These are phyloP conservation scores for Colletotrichum eremochloae DNA, from an alignment of 2,329 filamentous ascomycete genomes.

Conservation along the genomic window DNA sequence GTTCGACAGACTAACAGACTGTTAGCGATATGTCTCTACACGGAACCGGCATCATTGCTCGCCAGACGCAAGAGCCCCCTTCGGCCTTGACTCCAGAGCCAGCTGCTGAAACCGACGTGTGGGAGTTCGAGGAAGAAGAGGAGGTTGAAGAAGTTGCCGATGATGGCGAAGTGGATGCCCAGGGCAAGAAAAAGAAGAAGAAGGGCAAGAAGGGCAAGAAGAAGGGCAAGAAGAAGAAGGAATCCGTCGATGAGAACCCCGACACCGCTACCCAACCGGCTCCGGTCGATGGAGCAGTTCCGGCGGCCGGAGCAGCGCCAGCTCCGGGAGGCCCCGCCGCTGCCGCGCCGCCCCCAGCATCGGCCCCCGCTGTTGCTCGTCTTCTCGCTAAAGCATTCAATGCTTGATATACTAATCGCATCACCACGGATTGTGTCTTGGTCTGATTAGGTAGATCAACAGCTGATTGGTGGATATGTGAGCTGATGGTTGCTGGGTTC, in stretches of 20 bases:
- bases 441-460: background rate
- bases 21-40: slow-evolving; percentile 27
- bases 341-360: background rate
- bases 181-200: slow-evolving; percentile 39
- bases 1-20: background rate
- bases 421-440: background rate
- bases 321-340: slow-evolving; percentile 3
- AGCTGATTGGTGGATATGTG: background rate
- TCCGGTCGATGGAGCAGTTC: slow-evolving; percentile 5
- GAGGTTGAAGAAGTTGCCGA: slow-evolving; percentile 8
- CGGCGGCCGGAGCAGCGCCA: slow-evolving; percentile 5
- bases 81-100: slow-evolving; percentile 5
- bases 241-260: slow-evolving; percentile 6
- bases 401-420: background rate
- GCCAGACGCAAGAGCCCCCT: slow-evolving; percentile 21
- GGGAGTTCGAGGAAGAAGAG: slow-evolving; percentile 20
- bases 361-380: slow-evolving; percentile 1
- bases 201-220: slow-evolving; percentile 41
- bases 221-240: slow-evolving; percentile 25
- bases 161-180: slow-evolving; percentile 21
- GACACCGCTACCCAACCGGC: background rate
- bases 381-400: slow-evolving; percentile 12
- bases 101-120: slow-evolving; percentile 13
- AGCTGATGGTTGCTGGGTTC: slow-evolving; percentile 24
- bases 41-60: slow-evolving; percentile 2